Evolutionary conservation across 2,329 filamentous ascomycete genomes (phyloP), one percentile per base, ranked within the genome.

Genomic region (Fusarium sp.): DNA sequence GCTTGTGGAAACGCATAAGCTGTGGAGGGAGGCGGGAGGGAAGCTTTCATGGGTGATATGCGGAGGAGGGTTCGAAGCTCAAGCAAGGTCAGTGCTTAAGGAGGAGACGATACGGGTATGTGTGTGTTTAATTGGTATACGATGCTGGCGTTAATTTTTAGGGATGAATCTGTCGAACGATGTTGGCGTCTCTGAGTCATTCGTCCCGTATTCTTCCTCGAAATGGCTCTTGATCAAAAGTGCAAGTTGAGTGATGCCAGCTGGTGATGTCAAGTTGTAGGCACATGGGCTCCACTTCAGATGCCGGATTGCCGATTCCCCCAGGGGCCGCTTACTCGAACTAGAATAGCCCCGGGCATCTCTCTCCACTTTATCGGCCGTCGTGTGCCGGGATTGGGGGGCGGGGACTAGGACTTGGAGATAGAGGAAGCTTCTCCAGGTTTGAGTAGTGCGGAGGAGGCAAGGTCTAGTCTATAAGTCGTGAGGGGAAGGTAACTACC

Each of bases 261-360:
- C 10, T 52, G 52, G 65, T 69, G 69, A 76, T 75, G 74, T 65
- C 68, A 67, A 69, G 59, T 10, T 2, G 33, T 49, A 74, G 49
- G 31, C 64, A 51, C 26, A 55, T 15, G 22, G 24, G 52, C 35
- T 47, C 66, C 69, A 65, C 64, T 31, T 38, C n/a, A 55, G 69
- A 73, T 77, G 75, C 75, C 75, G 75, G 44, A 73, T 77, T 75
- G 73, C 75, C 75, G 75, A 75, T 52, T 31, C 15, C 38, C 44
- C 57, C 67, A 68, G 38, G 20, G 11, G 47, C 36, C 11, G 36
- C 52, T 62, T 51, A 44, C 74, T 54, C 17, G 20, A 67, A 75
- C 36, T 36, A 61, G 75, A 35, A 66, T 73, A 41, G 65, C 10
- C 36, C 58, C 63, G 60, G 66, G 38, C 66, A 26, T 12, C 2